A percentile compares a stretch with the other conserved stretches of the same genome.
These are phyloP conservation scores for Coemansia umbellata DNA, from an alignment of 192 early-diverging fungal species.

Conservation along the genomic window DNA sequence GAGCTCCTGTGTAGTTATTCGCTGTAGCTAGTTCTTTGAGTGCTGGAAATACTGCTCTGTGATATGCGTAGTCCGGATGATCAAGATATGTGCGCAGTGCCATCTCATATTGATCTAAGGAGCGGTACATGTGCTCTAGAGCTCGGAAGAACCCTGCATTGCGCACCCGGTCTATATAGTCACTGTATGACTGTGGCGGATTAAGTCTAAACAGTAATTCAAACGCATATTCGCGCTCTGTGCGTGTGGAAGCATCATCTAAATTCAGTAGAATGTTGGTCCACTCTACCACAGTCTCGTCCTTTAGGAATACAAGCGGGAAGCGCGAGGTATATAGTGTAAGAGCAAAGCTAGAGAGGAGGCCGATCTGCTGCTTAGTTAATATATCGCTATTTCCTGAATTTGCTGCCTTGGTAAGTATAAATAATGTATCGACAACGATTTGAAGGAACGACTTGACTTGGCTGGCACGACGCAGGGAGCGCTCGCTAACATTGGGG, in stretches of 20 bases:
- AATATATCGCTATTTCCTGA: background rate
- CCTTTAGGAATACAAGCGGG: slow-evolving; percentile 37
- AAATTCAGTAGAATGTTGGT: slow-evolving; percentile 21
- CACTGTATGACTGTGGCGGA: slow-evolving; percentile 28
- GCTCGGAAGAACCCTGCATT: slow-evolving; percentile 42
- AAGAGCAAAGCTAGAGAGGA: slow-evolving; percentile 36
- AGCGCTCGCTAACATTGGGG: slow-evolving; percentile 18
- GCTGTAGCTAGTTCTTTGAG: slow-evolving; percentile 20
- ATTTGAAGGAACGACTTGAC: slow-evolving; percentile 46
- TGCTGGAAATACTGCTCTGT: slow-evolving; percentile 29
- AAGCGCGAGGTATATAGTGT: slow-evolving; percentile 42
- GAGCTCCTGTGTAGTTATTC: background rate
- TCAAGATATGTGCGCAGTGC: slow-evolving; percentile 43
- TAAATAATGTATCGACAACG: slow-evolving; percentile 34
- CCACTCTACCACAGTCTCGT: slow-evolving; percentile 27
- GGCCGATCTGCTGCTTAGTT: slow-evolving; percentile 26
- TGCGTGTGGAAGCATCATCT: slow-evolving; percentile 29
- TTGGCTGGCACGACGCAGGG: slow-evolving; percentile 41
- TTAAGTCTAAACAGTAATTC: slow-evolving; percentile 42
- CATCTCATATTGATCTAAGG: slow-evolving; percentile 22
- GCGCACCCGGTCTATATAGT: slow-evolving; percentile 29
- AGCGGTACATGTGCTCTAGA: slow-evolving; percentile 35
- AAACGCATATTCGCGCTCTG: slow-evolving; percentile 41
- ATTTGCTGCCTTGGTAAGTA: slow-evolving; percentile 7
- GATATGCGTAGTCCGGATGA: slow-evolving; percentile 33